These are phyloP conservation scores for Beta vulgaris DNA, from an alignment of 148 eudicot genomes.

Conservation along the genomic window DNA sequence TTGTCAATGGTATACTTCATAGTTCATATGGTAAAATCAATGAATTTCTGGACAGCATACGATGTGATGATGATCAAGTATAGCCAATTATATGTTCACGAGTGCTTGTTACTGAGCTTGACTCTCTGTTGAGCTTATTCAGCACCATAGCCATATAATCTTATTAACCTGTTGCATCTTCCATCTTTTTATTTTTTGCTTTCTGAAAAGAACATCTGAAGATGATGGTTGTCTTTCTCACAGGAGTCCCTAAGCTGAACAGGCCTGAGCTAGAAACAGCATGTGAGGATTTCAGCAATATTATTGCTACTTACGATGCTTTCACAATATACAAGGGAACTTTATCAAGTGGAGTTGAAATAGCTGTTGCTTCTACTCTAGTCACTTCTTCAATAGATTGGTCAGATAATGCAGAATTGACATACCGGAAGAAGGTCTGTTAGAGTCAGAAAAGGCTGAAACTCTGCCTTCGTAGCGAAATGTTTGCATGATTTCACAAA, in stretches of 20 bases:
- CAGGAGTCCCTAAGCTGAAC: slow-evolving; percentile 93
- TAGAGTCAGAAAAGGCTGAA: neutral
- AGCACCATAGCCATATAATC: neutral
- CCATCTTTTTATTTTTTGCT: neutral
- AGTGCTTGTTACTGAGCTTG: neutral
- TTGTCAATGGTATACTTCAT: neutral
- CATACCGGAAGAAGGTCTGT: slow-evolving; percentile 75
- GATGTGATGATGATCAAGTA: neutral
- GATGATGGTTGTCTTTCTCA: slow-evolving; percentile 9
- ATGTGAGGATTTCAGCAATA: slow-evolving; percentile 99
- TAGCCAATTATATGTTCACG: neutral
- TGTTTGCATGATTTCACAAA: neutral
- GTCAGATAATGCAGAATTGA: slow-evolving; percentile 63
- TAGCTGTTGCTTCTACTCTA: slow-evolving; percentile 67
- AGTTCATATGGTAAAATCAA: neutral
- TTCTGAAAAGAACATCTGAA: neutral
- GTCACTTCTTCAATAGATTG: slow-evolving; percentile 58
- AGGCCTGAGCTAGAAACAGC: slow-evolving; percentile 79
- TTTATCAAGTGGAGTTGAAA: slow-evolving; percentile 93
- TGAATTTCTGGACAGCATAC: neutral
- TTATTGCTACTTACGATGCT: slow-evolving; percentile 51
- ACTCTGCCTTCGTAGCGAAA: neutral
- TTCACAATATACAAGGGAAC: slow-evolving; percentile 83
- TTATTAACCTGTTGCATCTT: neutral
- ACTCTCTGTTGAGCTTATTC: neutral